Evolutionary conservation across 495 filamentous ascomycete species (phyloP), one percentile per base, ranked within the genome.

Genomic region (Rhypophila decipiens): DNA sequence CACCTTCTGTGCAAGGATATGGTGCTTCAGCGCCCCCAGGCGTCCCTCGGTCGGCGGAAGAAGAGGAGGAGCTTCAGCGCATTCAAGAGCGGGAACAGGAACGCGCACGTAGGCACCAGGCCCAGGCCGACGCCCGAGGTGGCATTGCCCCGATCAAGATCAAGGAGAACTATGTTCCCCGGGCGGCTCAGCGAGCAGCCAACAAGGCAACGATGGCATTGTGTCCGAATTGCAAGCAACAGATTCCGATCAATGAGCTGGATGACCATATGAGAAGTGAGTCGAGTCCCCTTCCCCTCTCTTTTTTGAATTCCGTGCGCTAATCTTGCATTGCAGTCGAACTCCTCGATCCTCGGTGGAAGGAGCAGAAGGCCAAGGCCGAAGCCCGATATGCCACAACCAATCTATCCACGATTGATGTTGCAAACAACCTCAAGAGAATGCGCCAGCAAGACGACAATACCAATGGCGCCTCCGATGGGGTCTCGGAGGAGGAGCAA

Each of bases 401-500:
- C 22, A 96, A 95, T 51, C 70, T 98, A 4, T 86, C 82, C 4
- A 95, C 87, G 13, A 75, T 74, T 24, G 90, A 96, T 55, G 90
- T 94, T 21, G 90, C 89, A 49, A 87, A 85, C 61, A 97, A 98
- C 58, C 76, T 98, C 50, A 97, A 97, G 70, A 87, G 93, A n/a
- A 76, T 97, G 23, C 89, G 84, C 44, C 88, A 95, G 60, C 80
- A 93, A 24, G 84, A 76, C 51, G 93, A 98, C 61, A 76, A 96
- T n/a, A 96, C 95, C 61, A 90, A 98, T 56, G 74, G 75, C 3
- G 74, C 77, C 18, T 82, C 83, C 0, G 85, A 83, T 57, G 68
- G 78, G 15, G 66, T 87, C 24, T 68, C 76, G 0, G 83, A 84
- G 40, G 90, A 94, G 56, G 89, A 95, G 67, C 72, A 77, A 51